Evolutionary conservation across 495 filamentous ascomycete genomes (phyloP), one percentile per base, ranked within the genome.

Genomic region (Neurospora sublineolata): DNA sequence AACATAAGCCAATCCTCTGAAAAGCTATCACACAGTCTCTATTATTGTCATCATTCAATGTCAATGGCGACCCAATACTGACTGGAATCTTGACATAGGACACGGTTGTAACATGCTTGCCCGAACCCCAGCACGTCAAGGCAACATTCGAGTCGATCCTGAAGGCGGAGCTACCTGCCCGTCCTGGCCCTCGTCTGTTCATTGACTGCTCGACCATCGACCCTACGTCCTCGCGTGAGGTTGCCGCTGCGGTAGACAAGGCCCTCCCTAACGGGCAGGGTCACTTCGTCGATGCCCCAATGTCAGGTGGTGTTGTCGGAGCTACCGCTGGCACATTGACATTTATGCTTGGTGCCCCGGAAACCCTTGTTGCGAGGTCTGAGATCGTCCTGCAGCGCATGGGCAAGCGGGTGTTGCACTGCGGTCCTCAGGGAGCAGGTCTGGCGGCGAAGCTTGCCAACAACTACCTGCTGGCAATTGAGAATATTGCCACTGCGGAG

Each of bases 401-500:
- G 93, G 94, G 94, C 18, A 89, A 89, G 75, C 90, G 89, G 23
- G 88, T 92, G 9, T 82, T 94, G 74, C 94, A 97, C 76, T 89
- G 94, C 73, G 94, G 94, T 0, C 84, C 84, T 0, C 93, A 94
- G 64, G 93, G 93, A 3, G 84, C 91, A 20, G 94, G 94, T 3
- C 84, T 97, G 1, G 89, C 91, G 3, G 93, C 89, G 12, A 97
- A 97, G 79, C 85, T 97, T 9, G 92, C 94, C 37, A 97, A 97
- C 80, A 97, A 97, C 77, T 97, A 97, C 78, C 88, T 97, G 44
- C 84, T 97, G 12, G 93, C 93, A 3, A 89, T 97, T 71, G 94
- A 92, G 79, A 97, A 97, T 77, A 94, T 97, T 74, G 94, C 92
- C 3, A 94, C 92, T 0, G 91, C 92, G 1, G 94, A 97, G 80